Evolutionary conservation across 179 eudicot genomes (phyloP).

Genomic region (Pouteria campechiana): DNA sequence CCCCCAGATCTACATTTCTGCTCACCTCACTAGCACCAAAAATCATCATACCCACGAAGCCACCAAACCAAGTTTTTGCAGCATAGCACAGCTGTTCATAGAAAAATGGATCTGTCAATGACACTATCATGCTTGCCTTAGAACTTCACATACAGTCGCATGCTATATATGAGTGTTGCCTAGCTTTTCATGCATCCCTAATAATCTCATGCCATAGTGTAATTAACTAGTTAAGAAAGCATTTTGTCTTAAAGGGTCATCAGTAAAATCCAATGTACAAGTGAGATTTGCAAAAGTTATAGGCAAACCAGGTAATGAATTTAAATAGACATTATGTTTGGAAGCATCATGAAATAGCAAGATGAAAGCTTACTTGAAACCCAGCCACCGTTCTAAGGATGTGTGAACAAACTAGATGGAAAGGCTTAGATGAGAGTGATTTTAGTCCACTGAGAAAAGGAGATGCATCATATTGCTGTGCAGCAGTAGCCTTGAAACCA

Average conservation of each 20-base stretch:
- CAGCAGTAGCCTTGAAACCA: constrained; percentile 97
- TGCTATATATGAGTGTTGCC: no score
- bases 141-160: no score
- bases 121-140: no score
- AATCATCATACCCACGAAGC: constrained; percentile 93
- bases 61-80: constrained; percentile 97
- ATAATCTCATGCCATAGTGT: no score
- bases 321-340: not conserved
- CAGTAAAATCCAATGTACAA: not conserved
- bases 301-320: not conserved
- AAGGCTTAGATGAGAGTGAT: constrained; percentile 80
- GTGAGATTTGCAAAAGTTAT: not conserved
- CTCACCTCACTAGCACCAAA: constrained; percentile 98
- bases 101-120: not conserved
- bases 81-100: constrained; percentile 76
- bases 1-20: constrained; percentile 91
- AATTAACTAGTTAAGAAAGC: no score
- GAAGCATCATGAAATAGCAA: not conserved
- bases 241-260: no score
- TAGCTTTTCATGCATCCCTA: no score
- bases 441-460: constrained; percentile 91
- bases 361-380: constrained; percentile 57
- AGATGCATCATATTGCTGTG: constrained; percentile 93
- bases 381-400: constrained; percentile 93
- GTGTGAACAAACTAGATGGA: constrained; percentile 97